phyloP scores from a whole-genome alignment of 495 filamentous ascomycete genomes.

The Stereocaulon alpinum region DNA sequence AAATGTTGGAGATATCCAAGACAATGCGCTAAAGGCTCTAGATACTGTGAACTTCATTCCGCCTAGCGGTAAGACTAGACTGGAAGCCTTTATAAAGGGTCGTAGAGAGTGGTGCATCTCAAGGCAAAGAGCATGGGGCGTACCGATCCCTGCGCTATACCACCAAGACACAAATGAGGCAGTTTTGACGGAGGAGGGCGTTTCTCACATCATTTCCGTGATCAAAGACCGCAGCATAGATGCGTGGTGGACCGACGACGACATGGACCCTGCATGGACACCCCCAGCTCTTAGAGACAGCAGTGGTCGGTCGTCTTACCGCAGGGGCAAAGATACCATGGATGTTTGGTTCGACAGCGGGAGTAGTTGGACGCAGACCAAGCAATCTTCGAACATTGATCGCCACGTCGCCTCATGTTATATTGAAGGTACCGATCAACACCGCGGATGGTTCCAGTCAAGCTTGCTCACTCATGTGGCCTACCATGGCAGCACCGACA shows the following conservation, averaged over 20 bases:
- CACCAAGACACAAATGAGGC: conserved; percentile 54
- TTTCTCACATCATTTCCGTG: conserved; percentile 74
- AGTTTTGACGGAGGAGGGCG: conserved; percentile 63
- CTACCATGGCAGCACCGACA: conserved; percentile 36
- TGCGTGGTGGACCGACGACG: conserved; percentile 84
- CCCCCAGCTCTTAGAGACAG: conserved; percentile 41
- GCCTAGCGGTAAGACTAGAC: conserved; percentile 52
- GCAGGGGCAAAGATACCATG: conserved; percentile 92
- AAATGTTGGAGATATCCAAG: conserved; percentile 73
- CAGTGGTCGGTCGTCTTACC: conserved; percentile 35
- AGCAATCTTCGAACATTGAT: conserved; percentile 29
- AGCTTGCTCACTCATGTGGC: conserved; percentile 81
- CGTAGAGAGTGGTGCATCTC: conserved; percentile 98
- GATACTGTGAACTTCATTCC: conserved; percentile 70
- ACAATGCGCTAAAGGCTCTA: conserved; percentile 54
- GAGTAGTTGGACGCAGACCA: conserved; percentile 70
- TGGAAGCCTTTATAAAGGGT: conserved; percentile 75
- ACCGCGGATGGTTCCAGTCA: conserved; percentile 99
- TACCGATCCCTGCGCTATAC: conserved; percentile 89
- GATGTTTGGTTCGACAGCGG: conserved; percentile 99
- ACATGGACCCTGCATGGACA: conserved; percentile 65
- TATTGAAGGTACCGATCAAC: conserved; percentile 89
- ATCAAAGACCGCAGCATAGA: conserved; percentile 70
- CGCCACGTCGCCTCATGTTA: conserved; percentile 68
- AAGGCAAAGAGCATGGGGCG: conserved; percentile 92